Evolutionary conservation across 140 eudicot genomes (phyloP).

Genomic region (Cichorium intybus): DNA sequence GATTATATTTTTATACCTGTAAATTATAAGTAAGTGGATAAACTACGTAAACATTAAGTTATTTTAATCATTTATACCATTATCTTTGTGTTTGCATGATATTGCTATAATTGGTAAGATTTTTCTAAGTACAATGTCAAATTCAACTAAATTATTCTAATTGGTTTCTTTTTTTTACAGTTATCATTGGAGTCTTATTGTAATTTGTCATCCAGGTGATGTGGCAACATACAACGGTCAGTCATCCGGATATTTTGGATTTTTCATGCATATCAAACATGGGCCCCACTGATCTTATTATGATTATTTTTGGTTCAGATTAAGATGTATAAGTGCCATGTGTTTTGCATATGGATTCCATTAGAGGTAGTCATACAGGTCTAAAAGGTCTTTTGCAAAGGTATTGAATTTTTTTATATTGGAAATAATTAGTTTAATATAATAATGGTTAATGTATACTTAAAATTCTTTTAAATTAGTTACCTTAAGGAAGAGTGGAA

Average conservation of each 20-base stretch:
- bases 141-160: too few species aligned
- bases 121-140: too few species aligned
- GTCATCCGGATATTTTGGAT: not conserved
- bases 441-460: not conserved
- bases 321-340: slow-evolving; percentile 70
- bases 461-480: slow-evolving; percentile 29
- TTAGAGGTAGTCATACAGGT: slow-evolving; percentile 80
- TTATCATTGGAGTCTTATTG: slow-evolving; percentile 93
- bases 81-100: too few species aligned
- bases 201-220: slow-evolving; percentile 86
- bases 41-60: not conserved
- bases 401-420: slow-evolving; percentile 40
- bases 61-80: too few species aligned
- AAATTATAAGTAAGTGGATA: slow-evolving; percentile 66
- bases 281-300: not conserved
- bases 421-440: not conserved
- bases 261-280: not conserved
- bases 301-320: slow-evolving; percentile 35
- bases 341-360: slow-evolving; percentile 95
- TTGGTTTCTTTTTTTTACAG: slow-evolving; percentile 30
- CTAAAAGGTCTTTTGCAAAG: slow-evolving; percentile 79
- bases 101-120: too few species aligned
- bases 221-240: slow-evolving; percentile 51
- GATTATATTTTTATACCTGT: slow-evolving; percentile 90
- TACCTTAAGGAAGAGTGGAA: slow-evolving; percentile 94